Evolutionary conservation across 495 filamentous ascomycete genomes (phyloP).

Genomic region (Aspergillus sclerotioniger): DNA sequence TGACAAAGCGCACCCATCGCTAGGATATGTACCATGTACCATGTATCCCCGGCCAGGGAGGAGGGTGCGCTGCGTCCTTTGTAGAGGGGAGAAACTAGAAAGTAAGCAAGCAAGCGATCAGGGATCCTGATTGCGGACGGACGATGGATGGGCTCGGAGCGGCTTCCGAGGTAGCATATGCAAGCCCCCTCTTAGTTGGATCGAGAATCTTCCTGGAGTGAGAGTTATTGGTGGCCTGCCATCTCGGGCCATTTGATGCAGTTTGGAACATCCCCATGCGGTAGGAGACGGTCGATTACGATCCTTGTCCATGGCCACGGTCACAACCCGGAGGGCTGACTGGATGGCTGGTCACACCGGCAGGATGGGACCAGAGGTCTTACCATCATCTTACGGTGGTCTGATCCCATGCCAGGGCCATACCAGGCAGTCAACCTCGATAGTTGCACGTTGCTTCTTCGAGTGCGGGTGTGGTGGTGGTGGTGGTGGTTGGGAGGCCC

Average conservation of each 20-base stretch:
- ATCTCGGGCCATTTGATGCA: not conserved
- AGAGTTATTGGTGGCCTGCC: not conserved
- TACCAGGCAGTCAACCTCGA: conserved; percentile 4
- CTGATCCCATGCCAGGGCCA: conserved; percentile 9
- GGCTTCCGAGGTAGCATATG: conserved; percentile 25
- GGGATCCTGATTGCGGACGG: not conserved
- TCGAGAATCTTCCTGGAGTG: conserved; percentile 15
- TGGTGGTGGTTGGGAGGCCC: too few relatives aligned
- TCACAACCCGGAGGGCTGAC: not conserved
- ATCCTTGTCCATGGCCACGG: conserved; percentile 2
- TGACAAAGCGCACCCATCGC: not conserved
- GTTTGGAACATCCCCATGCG: not conserved
- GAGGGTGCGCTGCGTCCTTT: not conserved
- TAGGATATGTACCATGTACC: not conserved
- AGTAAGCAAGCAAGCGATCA: not conserved
- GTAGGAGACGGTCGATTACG: not conserved
- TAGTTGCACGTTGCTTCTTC: conserved; percentile 19
- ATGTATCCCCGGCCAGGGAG: not conserved
- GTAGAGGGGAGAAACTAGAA: not conserved
- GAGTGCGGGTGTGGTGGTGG: not conserved
- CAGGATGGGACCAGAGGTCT: conserved; percentile 6
- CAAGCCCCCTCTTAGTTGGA: conserved; percentile 21
- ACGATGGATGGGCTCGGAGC: conserved; percentile 18
- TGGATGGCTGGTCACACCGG: not conserved
- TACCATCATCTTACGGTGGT: conserved; percentile 11